phyloP scores from a whole-genome alignment of 2,329 filamentous ascomycete genomes.

The Aspergillus sp. region DNA sequence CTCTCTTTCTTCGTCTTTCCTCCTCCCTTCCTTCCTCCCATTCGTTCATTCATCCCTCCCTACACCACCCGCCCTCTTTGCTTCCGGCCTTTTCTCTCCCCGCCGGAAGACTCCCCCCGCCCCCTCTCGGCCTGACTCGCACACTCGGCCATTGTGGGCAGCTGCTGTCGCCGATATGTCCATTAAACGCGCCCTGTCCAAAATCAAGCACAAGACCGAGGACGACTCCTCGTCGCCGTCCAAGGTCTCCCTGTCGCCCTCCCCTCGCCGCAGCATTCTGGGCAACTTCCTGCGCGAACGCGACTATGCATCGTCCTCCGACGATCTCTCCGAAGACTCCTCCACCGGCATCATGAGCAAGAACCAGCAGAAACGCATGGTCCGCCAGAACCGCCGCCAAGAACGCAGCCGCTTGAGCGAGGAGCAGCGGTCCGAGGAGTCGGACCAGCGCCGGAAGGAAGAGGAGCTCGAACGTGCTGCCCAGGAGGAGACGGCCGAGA shows the following conservation, averaged over 20 bases:
- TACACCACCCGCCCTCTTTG: too few species aligned
- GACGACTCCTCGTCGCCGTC: conserved; percentile 11
- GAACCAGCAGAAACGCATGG: conserved; percentile 37
- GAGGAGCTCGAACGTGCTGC: conserved; percentile 35
- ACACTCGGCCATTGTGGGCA: neutral
- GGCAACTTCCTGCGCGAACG: conserved; percentile 32
- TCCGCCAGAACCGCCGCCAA: conserved; percentile 31
- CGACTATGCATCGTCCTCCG: conserved; percentile 35
- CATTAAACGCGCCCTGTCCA: conserved; percentile 36
- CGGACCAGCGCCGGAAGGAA: conserved; percentile 33
- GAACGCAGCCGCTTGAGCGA: conserved; percentile 34
- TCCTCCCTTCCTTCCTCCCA: too few species aligned
- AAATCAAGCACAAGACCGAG: conserved; percentile 24
- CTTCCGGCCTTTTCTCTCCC: too few species aligned
- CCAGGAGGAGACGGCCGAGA: conserved; percentile 49
- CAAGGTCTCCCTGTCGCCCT: conserved; percentile 11
- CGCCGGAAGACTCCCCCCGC: too few species aligned
- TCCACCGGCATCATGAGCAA: conserved; percentile 31
- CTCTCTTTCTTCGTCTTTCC: too few species aligned
- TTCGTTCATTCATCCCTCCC: too few species aligned
- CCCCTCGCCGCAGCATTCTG: conserved; percentile 33
- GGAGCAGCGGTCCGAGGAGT: conserved; percentile 32
- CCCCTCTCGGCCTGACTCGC: too few species aligned
- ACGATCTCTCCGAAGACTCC: conserved; percentile 33
- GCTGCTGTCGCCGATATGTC: conserved; percentile 32